Evolutionary conservation across 2,329 filamentous ascomycete genomes (phyloP).

Genomic region (Lachnellula cervina): DNA sequence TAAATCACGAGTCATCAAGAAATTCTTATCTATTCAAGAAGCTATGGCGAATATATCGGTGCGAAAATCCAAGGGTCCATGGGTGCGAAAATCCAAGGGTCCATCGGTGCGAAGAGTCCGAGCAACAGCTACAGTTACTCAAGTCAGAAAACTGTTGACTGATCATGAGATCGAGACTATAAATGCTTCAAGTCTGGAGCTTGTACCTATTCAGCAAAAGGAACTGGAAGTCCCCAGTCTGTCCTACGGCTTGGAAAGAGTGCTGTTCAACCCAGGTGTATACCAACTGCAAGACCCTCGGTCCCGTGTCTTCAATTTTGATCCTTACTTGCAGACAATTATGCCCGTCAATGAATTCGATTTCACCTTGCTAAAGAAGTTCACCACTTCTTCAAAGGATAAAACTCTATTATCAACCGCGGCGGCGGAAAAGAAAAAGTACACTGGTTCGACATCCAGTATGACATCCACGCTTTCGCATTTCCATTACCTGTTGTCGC

Average conservation of each 20-base stretch:
- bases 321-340: conserved; percentile 86
- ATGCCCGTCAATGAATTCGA: conserved; percentile 94
- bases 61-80: too few relatives aligned
- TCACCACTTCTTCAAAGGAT: conserved; percentile 90
- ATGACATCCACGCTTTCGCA: conserved; percentile 86
- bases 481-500: conserved; percentile 86
- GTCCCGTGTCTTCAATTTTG: conserved; percentile 90
- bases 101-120: background rate
- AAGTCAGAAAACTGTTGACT: conserved; percentile 1
- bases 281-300: conserved; percentile 87
- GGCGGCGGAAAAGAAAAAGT: conserved; percentile 64
- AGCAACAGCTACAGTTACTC: background rate
- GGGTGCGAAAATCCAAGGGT: background rate
- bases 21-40: background rate
- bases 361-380: conserved; percentile 78
- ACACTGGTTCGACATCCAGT: conserved; percentile 92
- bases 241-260: conserved; percentile 38
- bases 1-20: background rate
- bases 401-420: conserved; percentile 64
- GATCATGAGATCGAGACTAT: conserved; percentile 26
- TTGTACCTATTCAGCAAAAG: conserved; percentile 25
- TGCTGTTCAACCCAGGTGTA: conserved; percentile 92
- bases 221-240: conserved; percentile 29
- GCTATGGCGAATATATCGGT: background rate
- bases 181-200: conserved; percentile 20